Conservation (phyloP, 805 yeast species). For the Kuraishia floccosa region DNA sequence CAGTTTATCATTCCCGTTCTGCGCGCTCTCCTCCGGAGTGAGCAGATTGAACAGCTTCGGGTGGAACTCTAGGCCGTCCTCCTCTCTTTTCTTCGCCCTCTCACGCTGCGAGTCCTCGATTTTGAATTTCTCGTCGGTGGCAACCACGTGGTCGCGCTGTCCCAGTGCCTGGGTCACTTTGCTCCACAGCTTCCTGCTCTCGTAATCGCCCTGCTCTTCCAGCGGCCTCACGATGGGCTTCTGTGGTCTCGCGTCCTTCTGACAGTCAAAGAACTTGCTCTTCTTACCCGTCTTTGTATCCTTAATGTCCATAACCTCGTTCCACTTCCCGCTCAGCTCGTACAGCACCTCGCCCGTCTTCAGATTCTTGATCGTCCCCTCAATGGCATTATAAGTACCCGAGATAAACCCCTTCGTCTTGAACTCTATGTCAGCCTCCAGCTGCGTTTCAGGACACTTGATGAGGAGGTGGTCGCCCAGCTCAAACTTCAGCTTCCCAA, state of each 20-base stretch:
- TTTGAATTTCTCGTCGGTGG: slow-evolving; percentile 80
- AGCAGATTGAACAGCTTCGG: slow-evolving; percentile 64
- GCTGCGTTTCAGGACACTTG: slow-evolving; percentile 45
- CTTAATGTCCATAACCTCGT: slow-evolving; percentile 67
- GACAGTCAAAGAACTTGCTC: slow-evolving; percentile 48
- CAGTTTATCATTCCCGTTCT: slow-evolving; percentile 28
- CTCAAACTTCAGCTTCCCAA: slow-evolving; percentile 85
- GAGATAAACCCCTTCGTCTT: slow-evolving; percentile 90
- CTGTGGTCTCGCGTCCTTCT: slow-evolving; percentile 29
- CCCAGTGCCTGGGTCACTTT: slow-evolving; percentile 77
- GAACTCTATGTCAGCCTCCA: slow-evolving; percentile 78
- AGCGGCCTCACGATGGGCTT: slow-evolving; percentile 70
- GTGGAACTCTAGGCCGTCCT: slow-evolving; percentile 68
- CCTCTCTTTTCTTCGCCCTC: slow-evolving; percentile 60
- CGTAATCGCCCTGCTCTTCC: slow-evolving; percentile 68
- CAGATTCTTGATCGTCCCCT: slow-evolving; percentile 52
- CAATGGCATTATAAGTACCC: slow-evolving; percentile 85
- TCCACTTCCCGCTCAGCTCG: slow-evolving; percentile 87
- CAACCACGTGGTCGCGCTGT: slow-evolving; percentile 63
- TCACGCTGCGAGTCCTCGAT: slow-evolving; percentile 84
- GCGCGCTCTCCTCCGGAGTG: slow-evolving; percentile 17
- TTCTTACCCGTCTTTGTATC: slow-evolving; percentile 35
- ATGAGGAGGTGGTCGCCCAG: slow-evolving; percentile 87
- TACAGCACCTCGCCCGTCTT: slow-evolving; percentile 42
- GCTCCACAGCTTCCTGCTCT: slow-evolving; percentile 77